Percentiles rank a stretch among this genome's conserved stretches.
Evolutionary conservation across 2,329 filamentous ascomycete genomes (phyloP).

Genomic region (Colletotrichum agaves): DNA sequence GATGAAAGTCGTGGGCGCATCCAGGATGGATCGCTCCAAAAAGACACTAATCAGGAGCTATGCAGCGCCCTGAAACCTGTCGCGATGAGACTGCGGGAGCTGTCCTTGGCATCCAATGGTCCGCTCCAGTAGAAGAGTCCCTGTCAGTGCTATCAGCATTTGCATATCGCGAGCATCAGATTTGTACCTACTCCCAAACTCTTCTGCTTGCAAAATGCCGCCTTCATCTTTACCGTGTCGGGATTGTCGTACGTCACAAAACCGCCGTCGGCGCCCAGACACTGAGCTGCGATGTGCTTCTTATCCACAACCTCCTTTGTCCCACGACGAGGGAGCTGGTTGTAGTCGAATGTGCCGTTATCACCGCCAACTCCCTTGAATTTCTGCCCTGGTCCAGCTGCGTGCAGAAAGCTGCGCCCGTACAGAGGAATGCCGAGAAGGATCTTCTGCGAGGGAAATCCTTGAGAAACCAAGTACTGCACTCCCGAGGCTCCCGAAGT

Average conservation of each 20-base stretch:
- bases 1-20: slow-evolving; percentile 13
- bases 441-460: slow-evolving; percentile 77
- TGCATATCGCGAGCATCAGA: background rate
- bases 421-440: slow-evolving; percentile 81
- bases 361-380: slow-evolving; percentile 67
- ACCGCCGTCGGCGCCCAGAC: slow-evolving; percentile 77
- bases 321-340: slow-evolving; percentile 69
- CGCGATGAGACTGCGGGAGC: slow-evolving; percentile 66
- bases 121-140: slow-evolving; percentile 87
- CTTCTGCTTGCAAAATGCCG: slow-evolving; percentile 76
- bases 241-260: slow-evolving; percentile 86
- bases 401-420: slow-evolving; percentile 78
- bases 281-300: slow-evolving; percentile 75
- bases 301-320: slow-evolving; percentile 76
- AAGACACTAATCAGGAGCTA: slow-evolving; percentile 47
- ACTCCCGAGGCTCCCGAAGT: slow-evolving; percentile 75
- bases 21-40: slow-evolving; percentile 14
- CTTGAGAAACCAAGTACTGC: slow-evolving; percentile 71
- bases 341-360: slow-evolving; percentile 80
- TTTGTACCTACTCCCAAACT: slow-evolving; percentile 68
- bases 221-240: slow-evolving; percentile 80
- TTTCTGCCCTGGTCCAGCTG: slow-evolving; percentile 71
- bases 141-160: slow-evolving; percentile 47
- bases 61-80: slow-evolving; percentile 69
- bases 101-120: slow-evolving; percentile 73